Base-by-base conservation (phyloP, 2,329 filamentous ascomycete species). In the Tolypocladium sp. region DNA sequence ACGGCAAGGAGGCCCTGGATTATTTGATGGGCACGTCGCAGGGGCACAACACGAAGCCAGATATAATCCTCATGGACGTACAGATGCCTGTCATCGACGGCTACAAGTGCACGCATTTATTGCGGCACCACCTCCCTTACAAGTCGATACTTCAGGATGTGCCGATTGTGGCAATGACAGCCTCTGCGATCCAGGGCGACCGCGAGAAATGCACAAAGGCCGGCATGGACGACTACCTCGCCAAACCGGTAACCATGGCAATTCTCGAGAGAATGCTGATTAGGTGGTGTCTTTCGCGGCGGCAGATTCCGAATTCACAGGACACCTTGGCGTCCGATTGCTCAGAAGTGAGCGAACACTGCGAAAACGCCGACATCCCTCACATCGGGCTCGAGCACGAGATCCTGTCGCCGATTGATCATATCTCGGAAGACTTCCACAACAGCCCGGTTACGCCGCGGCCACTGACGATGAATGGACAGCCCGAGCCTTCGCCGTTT, bases 121-220 rank as follows among this genome's bases (percentile, higher is more conserved):
- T 93, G 53, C 81, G 89, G 20, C 86, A 88, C 58, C 84, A 89
- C 63, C 68, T 80, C 2, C 85, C 87, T 0, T 91, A 89, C 72
- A 85, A 81, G 46, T 67, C 75, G 2, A 80, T 82, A 57, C 77
- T 84, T 4, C 77, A 80, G 58, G 77, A 85, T 51, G 85, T 90
- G 6, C 88, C 88, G 0, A 90, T 92, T 56, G 85, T 92, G 42
- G 89, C 89, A n/a, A 90, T 92, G 87, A 92, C 89, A 0, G 89
- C 88, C 5, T 89, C 85, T 4, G 89, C 89, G 0, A 91, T 91
- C 46, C 87, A 90, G 68, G 89, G 89, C 5, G 89, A 92, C 66
- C 79, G 82, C 55, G 88, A 91, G 68, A 91, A 90, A 68, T 91
- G 88, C 68, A 82, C 83, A 61, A 81, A 80, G 61, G 86, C 87